Base-by-base conservation (phyloP, 108 stramenopile genomes). In the Fistulifera solaris region DNA sequence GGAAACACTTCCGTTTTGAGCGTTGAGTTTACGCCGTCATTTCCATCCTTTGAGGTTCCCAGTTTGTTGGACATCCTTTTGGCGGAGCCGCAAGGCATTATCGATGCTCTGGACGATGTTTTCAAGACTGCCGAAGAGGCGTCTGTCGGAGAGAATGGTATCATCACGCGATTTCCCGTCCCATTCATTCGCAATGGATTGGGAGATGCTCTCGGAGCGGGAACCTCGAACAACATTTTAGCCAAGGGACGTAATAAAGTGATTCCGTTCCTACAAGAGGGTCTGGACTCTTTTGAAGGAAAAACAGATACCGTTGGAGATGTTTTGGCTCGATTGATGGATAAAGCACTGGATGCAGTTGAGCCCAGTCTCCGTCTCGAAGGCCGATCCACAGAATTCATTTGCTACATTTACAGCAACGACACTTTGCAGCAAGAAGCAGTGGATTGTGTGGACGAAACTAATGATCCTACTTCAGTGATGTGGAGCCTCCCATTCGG, bases 401-500 rank as follows among this genome's bases (percentile, higher is more conserved):
- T 48, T 39, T 62, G 31, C 43, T 52, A 61, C 40, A 31, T 54
- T 50, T 47, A 51, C 40, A 39, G 8, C 7, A 43, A 24, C 27
- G 50, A 24, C 28, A 35, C 50, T 0, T 15, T 56, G 2, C 19
- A 25, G 19, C n/a, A 24, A 2, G 15, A 48, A 39, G 28, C 0
- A 18, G 8, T 24, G 2, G 38, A 38, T 49, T 23, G 47, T 2
- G 8, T 15, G 1, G 42, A 51, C 5, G 40, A 50, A 2, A 39
- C 42, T 38, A 47, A 2, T 11, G 5, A 5, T 21, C 17, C 52
- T 21, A 52, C 38, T 18, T 58, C 56, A 12, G 26, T 68, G 19
- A 58, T 58, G 67, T 71, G 70, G 70, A 61, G 15, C 7, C 59
- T 71, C 60, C 70, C 70, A 13, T 54, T 67, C 50, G 66, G 66